Base-by-base conservation (phyloP, 1,139 yeast genomes). In the Meyerozyma carpophila region DNA sequence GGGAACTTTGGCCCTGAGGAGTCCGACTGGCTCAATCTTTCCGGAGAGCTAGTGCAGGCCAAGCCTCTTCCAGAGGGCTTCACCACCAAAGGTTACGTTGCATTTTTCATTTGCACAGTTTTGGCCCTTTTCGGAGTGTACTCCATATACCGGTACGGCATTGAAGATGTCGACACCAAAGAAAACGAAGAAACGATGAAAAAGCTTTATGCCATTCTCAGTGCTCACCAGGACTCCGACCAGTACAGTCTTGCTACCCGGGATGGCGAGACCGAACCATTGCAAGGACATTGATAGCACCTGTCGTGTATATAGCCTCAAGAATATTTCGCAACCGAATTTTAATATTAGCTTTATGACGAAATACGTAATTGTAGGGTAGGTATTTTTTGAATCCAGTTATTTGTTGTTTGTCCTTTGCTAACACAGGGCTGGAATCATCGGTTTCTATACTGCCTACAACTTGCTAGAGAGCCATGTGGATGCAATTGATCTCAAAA, bases 51-150 rank as follows among this genome's bases (percentile, higher is more conserved):
- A 43, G 58, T 68, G 38, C 91, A 84, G 61, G 68, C 67, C 14
- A 54, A 60, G 6, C 77, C 82, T 14, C 70, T 84, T 49, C 90
- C 91, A 2, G 69, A 67, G 37, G 90, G 91, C 6, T 84, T 84
- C 63, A 83, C 91, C 3, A 56, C 72, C 20, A 80, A 77, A 61
- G 91, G 91, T 39, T 82, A 81, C 57, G 61, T 81, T 50, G 90
- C 90, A 8, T 62, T 84, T 47, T 62, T 71, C 1, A 59, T 81
- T 42, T 82, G 87, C 27, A 70, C 81, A 37, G 36, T 75, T n/a
- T 71, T 76, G 39, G 90, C 83, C 20, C 37, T 82, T 21, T 73
- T 70, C 49, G 91, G 91, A 38, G 56, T 84, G 25, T 65, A 56
- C 44, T 66, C 79, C 16, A 82, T 84, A 49, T 70, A 77, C 45